These are phyloP conservation scores for Bipolaris sorokiniana DNA, from an alignment of 2,329 filamentous ascomycete genomes.

Conservation along the genomic window DNA sequence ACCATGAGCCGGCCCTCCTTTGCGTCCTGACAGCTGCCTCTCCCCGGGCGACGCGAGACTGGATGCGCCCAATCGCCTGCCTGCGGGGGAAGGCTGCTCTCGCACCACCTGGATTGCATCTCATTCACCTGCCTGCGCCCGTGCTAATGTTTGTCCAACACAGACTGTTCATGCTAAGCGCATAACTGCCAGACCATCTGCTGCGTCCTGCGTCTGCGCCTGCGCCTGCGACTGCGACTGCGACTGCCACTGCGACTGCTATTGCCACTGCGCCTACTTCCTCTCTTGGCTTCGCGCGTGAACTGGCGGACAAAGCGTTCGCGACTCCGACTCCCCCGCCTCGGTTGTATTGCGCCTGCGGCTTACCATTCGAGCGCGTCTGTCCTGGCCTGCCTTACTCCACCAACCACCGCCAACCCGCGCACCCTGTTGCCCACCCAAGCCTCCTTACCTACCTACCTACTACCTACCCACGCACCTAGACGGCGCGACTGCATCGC, in stretches of 20 bases:
- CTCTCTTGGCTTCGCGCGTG: conserved; percentile 25
- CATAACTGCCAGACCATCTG: conserved; percentile 35
- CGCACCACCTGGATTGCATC: conserved; percentile 32
- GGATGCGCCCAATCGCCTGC: conserved; percentile 35
- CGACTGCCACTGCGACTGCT: no score
- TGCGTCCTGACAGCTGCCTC: conserved; percentile 48
- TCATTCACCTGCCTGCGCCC: conserved; percentile 33
- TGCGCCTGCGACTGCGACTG: conserved; percentile 6
- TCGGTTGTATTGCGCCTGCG: conserved; percentile 31
- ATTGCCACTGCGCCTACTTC: no score
- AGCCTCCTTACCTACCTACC: background rate
- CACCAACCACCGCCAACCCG: conserved; percentile 14
- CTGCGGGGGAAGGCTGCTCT: conserved; percentile 36
- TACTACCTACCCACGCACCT: background rate
- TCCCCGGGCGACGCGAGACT: conserved; percentile 38
- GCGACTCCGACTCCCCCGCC: conserved; percentile 18
- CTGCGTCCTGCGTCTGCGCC: conserved; percentile 25
- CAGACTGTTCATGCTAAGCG: conserved; percentile 34
- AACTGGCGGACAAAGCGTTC: conserved; percentile 35
- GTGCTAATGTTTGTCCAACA: conserved; percentile 47
- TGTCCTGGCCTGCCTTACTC: conserved; percentile 14
- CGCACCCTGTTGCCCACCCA: conserved; percentile 19
- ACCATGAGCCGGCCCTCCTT: conserved; percentile 37
- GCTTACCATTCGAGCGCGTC: conserved; percentile 31
- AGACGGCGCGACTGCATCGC: background rate